Evolutionary conservation across 164 flowering plant genomes (phyloP), one percentile per base, ranked within the genome.

Genomic region (Chimonanthus praecox): DNA sequence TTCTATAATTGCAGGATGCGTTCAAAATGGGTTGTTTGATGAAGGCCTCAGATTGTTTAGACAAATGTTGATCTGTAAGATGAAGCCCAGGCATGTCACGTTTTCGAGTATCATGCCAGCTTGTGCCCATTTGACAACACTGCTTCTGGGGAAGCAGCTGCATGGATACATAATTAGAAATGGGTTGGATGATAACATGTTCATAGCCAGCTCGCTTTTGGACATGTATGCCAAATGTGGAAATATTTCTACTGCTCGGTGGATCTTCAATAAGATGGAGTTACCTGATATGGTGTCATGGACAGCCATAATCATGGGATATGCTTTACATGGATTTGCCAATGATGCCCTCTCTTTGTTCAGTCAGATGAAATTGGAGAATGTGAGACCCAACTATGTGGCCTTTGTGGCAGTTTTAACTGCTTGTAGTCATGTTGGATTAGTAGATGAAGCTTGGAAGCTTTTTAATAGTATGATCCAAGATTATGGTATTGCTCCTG

Each of bases 211-310:
- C 78, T 84, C 98, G 11, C 86, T 94, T 5, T 85, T 92, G 47
- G 96, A 94, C 80, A 90, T 94, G 98, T 90, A 94, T 82, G 89
- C 96, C 51, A 94, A 92, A 73, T 92, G 97, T 79, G 99, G 97
- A 72, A 82, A 88, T 68, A 80, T 94, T 47, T 80, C 45, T 63
- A 72, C 78, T 21, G 94, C 97, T 68, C 83, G 85, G 67, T 73
- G 83, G 81, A 81, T 94, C 68, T 92, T 92, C 74, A 83, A 88
- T 74, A 76, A 74, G 45, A 91, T 90, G 84, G 80, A 84, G 67
- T 65, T 69, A 64, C 89, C 83, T 54, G 99, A 92, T 81, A 79
- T 84, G 78, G 94, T 94, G 60, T 85, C 97, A 43, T 92, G 95
- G 94, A 94, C 97, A 21, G 95, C 98, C 80, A 91, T 94, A 81